Evolutionary conservation across 2,329 filamentous ascomycete genomes (phyloP).

Genomic region (Eutypa lata): DNA sequence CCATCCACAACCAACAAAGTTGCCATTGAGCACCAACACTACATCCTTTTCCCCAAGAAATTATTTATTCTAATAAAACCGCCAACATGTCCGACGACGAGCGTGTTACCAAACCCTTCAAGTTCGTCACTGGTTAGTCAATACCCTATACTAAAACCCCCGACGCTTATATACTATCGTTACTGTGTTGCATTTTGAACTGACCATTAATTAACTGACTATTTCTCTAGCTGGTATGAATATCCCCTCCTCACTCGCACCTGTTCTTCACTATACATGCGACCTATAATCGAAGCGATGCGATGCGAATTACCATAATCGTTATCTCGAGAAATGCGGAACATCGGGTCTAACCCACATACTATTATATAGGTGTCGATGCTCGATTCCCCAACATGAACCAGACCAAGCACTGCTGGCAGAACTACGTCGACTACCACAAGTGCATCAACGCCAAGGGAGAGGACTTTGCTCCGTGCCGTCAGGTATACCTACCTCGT

Average conservation of each 20-base stretch:
- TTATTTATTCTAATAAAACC: slow-evolving; percentile 28
- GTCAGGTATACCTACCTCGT: slow-evolving; percentile 63
- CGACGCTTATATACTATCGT: neutral
- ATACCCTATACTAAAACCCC: neutral
- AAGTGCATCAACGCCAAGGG: slow-evolving; percentile 99
- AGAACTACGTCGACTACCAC: slow-evolving; percentile 99
- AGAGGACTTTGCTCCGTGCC: slow-evolving; percentile 96
- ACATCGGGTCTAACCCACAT: too few relatives aligned
- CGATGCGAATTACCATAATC: too few relatives aligned
- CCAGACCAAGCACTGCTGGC: slow-evolving; percentile 99
- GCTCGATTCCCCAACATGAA: slow-evolving; percentile 99
- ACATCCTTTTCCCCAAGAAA: slow-evolving; percentile 24
- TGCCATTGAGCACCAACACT: slow-evolving; percentile 31
- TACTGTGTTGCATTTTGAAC: neutral
- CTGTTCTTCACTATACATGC: neutral
- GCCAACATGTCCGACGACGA: slow-evolving; percentile 90
- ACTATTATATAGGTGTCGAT: slow-evolving; percentile 74
- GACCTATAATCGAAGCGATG: slow-evolving; percentile 3
- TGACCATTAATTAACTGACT: neutral
- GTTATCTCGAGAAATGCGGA: too few relatives aligned
- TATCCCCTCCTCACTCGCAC: slow-evolving; percentile 10
- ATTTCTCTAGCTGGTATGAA: slow-evolving; percentile 42
- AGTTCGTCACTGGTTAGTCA: slow-evolving; percentile 95
- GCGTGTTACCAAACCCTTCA: slow-evolving; percentile 95
- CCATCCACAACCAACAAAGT: slow-evolving; percentile 28